A percentile compares a stretch with the other conserved stretches of the same genome.
These are phyloP conservation scores for Elongisporangium anandrum DNA, from an alignment of 352 stramenopile species.

Conservation along the genomic window DNA sequence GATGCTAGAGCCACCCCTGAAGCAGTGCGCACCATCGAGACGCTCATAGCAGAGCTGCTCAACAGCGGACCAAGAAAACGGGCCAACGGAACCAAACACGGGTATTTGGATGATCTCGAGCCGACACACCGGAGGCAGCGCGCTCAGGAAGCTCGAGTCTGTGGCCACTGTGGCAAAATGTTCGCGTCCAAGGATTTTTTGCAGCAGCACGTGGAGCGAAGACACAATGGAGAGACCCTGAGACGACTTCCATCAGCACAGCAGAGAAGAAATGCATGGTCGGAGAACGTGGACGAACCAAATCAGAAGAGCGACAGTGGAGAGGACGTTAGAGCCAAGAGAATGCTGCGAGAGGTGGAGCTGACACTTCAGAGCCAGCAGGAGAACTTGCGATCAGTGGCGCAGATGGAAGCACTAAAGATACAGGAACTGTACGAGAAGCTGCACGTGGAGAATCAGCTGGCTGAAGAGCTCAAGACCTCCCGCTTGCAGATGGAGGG, in stretches of 20 bases:
- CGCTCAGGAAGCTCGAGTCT: conserved; percentile 45
- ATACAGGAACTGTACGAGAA: conserved; percentile 53
- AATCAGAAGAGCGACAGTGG: conserved; percentile 5
- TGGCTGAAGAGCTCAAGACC: conserved; percentile 39
- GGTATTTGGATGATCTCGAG: too few species aligned
- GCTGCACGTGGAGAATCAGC: conserved; percentile 38
- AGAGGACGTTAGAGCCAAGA: conserved; percentile 14
- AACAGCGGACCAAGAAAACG: not conserved
- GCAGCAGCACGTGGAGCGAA: conserved; percentile 51
- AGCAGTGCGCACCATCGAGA: conserved; percentile 53
- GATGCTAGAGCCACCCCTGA: conserved; percentile 51
- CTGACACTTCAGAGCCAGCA: conserved; percentile 42
- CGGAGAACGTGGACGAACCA: not conserved
- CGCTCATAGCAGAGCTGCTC: conserved; percentile 43
- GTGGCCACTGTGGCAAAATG: conserved; percentile 59
- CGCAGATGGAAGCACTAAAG: conserved; percentile 35
- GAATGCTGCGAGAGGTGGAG: conserved; percentile 51
- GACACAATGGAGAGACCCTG: conserved; percentile 30
- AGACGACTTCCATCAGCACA: conserved; percentile 11
- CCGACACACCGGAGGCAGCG: too few species aligned
- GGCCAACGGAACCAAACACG: conserved; percentile 6
- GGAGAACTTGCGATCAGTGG: conserved; percentile 38
- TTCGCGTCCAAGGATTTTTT: conserved; percentile 62
- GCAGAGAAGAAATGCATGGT: conserved; percentile 5
- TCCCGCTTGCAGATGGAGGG: conserved; percentile 21